Percentiles rank a stretch among this genome's conserved stretches.
phyloP scores from a whole-genome alignment of 139 green algal species.

The Picochlorum costavermella region DNA sequence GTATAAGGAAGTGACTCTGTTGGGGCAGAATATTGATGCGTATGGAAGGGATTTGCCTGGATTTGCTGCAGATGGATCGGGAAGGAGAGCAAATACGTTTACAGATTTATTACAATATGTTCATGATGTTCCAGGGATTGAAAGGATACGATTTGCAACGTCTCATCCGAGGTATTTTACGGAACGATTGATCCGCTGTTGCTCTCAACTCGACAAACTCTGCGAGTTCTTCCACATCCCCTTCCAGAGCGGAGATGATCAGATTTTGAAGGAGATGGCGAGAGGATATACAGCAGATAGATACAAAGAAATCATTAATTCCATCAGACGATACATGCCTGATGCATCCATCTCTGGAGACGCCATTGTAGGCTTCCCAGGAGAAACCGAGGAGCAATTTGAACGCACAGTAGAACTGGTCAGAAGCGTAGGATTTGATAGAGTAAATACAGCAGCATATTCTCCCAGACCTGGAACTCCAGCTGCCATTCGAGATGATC shows the following conservation, averaged over 20 bases:
- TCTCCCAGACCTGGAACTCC: conserved; percentile 85
- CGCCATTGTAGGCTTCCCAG: conserved; percentile 94
- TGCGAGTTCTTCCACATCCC: conserved; percentile 99
- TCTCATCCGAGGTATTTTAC: conserved; percentile 84
- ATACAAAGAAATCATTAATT: conserved; percentile 87
- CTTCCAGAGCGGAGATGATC: conserved; percentile 90
- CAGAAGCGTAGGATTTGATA: conserved; percentile 84
- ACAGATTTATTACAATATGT: conserved; percentile 86
- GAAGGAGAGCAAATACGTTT: conserved; percentile 81
- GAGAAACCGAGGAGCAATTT: conserved; percentile 95
- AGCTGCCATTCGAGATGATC: conserved; percentile 58
- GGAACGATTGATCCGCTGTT: conserved; percentile 82
- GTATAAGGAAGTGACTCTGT: conserved; percentile 95
- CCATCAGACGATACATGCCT: conserved; percentile 90
- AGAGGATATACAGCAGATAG: conserved; percentile 80
- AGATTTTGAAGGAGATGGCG: conserved; percentile 83
- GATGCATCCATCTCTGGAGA: conserved; percentile 87
- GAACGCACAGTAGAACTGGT: conserved; percentile 71
- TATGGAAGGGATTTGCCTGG: conserved; percentile 88
- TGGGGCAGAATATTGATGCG: conserved; percentile 96
- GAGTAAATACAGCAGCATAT: conserved; percentile 88
- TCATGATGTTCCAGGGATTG: conserved; percentile 83
- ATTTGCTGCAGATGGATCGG: conserved; percentile 64
- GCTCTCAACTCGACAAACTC: conserved; percentile 86
- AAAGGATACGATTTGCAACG: conserved; percentile 92